Evolutionary conservation across 2,329 filamentous ascomycete genomes (phyloP).

Genomic region (Hypoxylon sp.): DNA sequence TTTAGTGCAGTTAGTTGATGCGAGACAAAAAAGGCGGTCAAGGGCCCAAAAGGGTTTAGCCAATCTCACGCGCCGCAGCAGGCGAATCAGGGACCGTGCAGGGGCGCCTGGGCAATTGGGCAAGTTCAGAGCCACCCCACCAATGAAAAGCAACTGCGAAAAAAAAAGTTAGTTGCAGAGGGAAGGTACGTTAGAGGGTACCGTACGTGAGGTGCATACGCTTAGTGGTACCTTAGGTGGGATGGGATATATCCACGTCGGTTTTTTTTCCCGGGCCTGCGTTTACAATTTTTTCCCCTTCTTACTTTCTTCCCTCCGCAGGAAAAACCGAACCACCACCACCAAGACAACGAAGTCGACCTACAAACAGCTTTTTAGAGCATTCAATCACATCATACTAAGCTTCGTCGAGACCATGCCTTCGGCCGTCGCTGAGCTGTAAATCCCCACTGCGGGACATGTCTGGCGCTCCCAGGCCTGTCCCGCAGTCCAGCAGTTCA

Average conservation of each 20-base stretch:
- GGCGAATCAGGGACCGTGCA: conserved; percentile 47
- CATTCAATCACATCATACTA: conserved; percentile 47
- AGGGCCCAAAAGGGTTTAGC: conserved; percentile 39
- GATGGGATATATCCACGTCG: conserved; percentile 42
- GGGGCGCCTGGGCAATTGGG: conserved; percentile 5
- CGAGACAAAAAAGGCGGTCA: conserved; percentile 51
- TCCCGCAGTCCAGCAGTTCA: conserved; percentile 89
- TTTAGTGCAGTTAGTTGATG: conserved; percentile 32
- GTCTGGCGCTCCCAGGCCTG: conserved; percentile 64
- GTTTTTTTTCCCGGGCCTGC: conserved; percentile 50
- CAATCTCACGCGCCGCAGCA: conserved; percentile 29
- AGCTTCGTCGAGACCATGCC: conserved; percentile 81
- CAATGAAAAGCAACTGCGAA: conserved; percentile 34
- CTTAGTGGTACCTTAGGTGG: conserved; percentile 1
- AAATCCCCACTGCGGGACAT: conserved; percentile 85
- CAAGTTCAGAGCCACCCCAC: conserved; percentile 40
- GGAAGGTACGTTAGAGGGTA: background rate
- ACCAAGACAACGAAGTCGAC: conserved; percentile 77
- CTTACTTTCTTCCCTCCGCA: conserved; percentile 51
- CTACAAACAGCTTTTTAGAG: conserved; percentile 53
- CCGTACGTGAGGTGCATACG: conserved; percentile 16
- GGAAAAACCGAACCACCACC: conserved; percentile 53
- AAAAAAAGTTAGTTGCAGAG: conserved; percentile 45
- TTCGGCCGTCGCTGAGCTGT: conserved; percentile 90
- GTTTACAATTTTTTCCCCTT: conserved; percentile 47